A percentile compares a stretch with the other conserved stretches of the same genome.
Evolutionary conservation across 2,329 filamentous ascomycete species (phyloP).

Genomic region (Calonectria naviculata): DNA sequence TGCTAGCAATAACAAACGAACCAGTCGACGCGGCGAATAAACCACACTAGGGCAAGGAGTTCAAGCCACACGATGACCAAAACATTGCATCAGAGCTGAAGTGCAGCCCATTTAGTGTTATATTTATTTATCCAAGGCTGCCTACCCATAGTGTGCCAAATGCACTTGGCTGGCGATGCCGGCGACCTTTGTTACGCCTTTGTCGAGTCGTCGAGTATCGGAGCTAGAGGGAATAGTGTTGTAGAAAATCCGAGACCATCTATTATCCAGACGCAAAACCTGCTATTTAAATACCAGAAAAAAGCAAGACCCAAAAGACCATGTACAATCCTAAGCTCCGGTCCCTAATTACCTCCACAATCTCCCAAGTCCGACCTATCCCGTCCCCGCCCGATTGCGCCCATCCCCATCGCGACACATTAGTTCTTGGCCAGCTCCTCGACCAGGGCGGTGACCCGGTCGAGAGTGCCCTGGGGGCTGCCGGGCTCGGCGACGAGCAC

Average conservation of each 20-base stretch:
- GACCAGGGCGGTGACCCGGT: constrained; percentile 80
- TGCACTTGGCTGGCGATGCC: neutral
- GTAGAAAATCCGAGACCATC: constrained; percentile 11
- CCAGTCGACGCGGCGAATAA: neutral
- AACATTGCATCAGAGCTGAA: neutral
- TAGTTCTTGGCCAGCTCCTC: constrained; percentile 50
- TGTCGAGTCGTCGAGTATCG: neutral
- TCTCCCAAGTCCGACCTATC: neutral
- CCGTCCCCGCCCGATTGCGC: neutral
- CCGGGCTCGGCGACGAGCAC: constrained; percentile 81
- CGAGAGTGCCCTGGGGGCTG: constrained; percentile 80
- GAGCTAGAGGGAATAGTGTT: neutral
- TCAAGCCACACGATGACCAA: neutral
- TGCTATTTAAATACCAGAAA: neutral
- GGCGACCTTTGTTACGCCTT: neutral
- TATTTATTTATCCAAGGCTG: neutral
- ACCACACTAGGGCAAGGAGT: neutral
- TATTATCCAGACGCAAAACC: constrained; percentile 14
- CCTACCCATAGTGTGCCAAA: neutral
- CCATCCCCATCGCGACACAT: neutral
- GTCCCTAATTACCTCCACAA: constrained; percentile 9
- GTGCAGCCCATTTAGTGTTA: neutral
- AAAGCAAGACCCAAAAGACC: neutral
- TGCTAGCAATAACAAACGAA: neutral
- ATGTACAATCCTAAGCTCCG: constrained; percentile 4